Percentiles rank a stretch among this genome's conserved stretches.
Evolutionary conservation across 1,139 yeast species (phyloP).

Genomic region (Kodamaea plutei): DNA sequence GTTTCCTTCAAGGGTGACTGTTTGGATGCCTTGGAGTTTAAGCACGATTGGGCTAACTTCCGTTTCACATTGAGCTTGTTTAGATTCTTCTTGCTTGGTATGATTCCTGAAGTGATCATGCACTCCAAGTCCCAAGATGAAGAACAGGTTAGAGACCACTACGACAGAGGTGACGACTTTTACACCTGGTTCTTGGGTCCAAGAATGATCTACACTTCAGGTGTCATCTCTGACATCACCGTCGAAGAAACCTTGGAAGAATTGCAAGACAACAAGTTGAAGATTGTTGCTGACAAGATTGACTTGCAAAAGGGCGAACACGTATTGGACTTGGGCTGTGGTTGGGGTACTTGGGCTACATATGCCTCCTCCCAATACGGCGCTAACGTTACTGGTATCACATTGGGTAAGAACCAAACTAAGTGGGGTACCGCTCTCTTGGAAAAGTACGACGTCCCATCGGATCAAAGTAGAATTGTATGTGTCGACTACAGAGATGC

Average conservation of each 20-base stretch:
- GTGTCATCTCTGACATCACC: conserved; percentile 70
- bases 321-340: conserved; percentile 85
- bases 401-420: conserved; percentile 88
- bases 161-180: conserved; percentile 95
- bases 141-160: conserved; percentile 94
- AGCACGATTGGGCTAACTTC: conserved; percentile 90
- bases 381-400: conserved; percentile 84
- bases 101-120: conserved; percentile 90
- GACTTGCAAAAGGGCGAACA: conserved; percentile 68
- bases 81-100: conserved; percentile 78
- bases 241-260: conserved; percentile 77
- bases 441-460: conserved; percentile 60
- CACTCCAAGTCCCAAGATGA: conserved; percentile 94
- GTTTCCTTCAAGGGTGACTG: conserved; percentile 88
- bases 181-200: conserved; percentile 94
- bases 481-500: conserved; percentile 91
- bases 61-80: conserved; percentile 73
- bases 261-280: conserved; percentile 86
- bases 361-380: conserved; percentile 81
- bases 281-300: conserved; percentile 83
- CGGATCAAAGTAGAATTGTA: conserved; percentile 69
- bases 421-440: conserved; percentile 80
- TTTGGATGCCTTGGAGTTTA: conserved; percentile 75
- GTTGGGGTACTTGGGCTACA: conserved; percentile 94
- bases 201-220: conserved; percentile 90